phyloP scores from a whole-genome alignment of 352 stramenopile species.

The Phytophthora pseudosyringae region DNA sequence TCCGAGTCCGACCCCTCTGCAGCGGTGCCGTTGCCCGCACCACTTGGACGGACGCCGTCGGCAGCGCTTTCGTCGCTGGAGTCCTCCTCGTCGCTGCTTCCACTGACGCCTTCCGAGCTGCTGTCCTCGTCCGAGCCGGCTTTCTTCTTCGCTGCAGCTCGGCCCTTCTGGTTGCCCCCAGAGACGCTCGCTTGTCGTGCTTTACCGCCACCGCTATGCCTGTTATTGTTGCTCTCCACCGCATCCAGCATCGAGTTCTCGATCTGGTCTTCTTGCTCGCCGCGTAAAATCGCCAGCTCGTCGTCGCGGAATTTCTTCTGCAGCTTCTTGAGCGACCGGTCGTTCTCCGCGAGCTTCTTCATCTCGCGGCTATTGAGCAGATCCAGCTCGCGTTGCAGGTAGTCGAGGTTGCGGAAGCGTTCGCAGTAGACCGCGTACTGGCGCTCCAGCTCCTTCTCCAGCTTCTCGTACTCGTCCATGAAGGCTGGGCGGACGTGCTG shows the following conservation, averaged over 20 bases:
- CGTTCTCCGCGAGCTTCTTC: constrained; percentile 89
- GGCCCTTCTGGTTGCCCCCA: constrained; percentile 58
- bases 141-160: constrained; percentile 45
- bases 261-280: constrained; percentile 85
- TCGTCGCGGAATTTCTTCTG: constrained; percentile 94
- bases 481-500: constrained; percentile 95
- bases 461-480: constrained; percentile 98
- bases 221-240: constrained; percentile 52
- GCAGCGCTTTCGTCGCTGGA: constrained; percentile 63
- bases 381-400: constrained; percentile 94
- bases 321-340: constrained; percentile 91
- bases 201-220: constrained; percentile 38
- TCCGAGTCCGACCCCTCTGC: constrained; percentile 70
- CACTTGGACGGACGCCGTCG: constrained; percentile 11
- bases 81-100: constrained; percentile 46
- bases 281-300: constrained; percentile 88
- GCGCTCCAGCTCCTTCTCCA: constrained; percentile 96
- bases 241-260: constrained; percentile 63
- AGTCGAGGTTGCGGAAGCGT: constrained; percentile 96
- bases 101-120: constrained; percentile 48
- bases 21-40: constrained; percentile 17
- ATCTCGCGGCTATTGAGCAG: constrained; percentile 87
- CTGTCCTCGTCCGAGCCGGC: constrained; percentile 47
- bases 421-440: constrained; percentile 96
- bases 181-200: constrained; percentile 32